phyloP scores from a whole-genome alignment of 2,329 filamentous ascomycete species.

The Penicillium concentricum region DNA sequence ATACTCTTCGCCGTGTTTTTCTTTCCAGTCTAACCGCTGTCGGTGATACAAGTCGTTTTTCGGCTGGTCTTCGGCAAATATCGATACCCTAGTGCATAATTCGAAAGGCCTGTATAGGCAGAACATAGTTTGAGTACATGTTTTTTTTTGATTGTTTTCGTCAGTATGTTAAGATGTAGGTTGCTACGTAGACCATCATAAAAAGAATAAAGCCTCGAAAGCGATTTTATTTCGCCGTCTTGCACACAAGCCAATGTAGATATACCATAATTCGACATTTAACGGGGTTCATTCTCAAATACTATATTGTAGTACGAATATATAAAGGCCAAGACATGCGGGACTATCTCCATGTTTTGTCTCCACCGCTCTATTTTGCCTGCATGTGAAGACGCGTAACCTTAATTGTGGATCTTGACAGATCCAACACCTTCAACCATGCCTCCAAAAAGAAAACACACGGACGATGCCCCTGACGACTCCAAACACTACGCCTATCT shows the following conservation, averaged over 20 bases:
- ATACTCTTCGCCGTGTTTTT: background rate
- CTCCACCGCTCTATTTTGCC: slow-evolving; percentile 20
- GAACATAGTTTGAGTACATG: background rate
- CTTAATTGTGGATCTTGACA: background rate
- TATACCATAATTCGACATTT: background rate
- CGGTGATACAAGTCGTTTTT: background rate
- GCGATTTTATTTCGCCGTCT: background rate
- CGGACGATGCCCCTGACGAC: slow-evolving; percentile 15
- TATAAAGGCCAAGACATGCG: background rate
- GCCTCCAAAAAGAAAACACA: slow-evolving; percentile 33
- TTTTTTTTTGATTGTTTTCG: background rate
- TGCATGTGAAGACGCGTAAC: slow-evolving; percentile 16
- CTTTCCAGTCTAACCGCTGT: background rate
- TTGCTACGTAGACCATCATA: background rate
- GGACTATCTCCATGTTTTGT: background rate
- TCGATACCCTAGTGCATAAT: slow-evolving; percentile 12
- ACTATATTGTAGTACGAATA: no score
- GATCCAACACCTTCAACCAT: slow-evolving; percentile 15
- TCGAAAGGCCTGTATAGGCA: background rate
- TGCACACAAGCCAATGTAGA: no score
- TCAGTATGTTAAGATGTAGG: background rate
- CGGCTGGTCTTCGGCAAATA: slow-evolving; percentile 3
- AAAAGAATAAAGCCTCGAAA: background rate
- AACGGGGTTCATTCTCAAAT: no score
- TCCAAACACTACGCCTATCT: slow-evolving; percentile 40